Conservation (phyloP, 2,329 filamentous ascomycete genomes). For the Fusarium caatingaense region DNA sequence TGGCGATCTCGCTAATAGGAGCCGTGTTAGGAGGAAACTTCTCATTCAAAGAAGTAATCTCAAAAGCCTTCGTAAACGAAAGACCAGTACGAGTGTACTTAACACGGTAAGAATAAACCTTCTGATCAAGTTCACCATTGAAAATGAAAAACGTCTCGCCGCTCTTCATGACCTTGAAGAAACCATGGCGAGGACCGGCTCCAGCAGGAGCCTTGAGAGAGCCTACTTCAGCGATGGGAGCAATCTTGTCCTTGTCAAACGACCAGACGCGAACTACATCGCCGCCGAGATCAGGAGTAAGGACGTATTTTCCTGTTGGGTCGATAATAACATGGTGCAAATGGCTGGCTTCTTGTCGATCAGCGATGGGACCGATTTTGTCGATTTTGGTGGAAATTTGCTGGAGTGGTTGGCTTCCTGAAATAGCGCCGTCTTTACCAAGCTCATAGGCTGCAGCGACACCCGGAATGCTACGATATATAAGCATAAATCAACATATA, state of each 20-base stretch:
- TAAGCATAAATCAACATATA: not conserved
- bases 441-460: conserved; percentile 26
- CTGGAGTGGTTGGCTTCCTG: conserved; percentile 34
- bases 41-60: conserved; percentile 34
- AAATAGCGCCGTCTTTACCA: conserved; percentile 27
- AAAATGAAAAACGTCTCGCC: conserved; percentile 44
- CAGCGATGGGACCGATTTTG: conserved; percentile 32
- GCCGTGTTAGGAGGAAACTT: conserved; percentile 33
- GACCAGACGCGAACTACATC: conserved; percentile 37
- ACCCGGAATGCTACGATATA: conserved; percentile 20
- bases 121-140: conserved; percentile 41
- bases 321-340: conserved; percentile 42
- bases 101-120: conserved; percentile 42
- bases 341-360: conserved; percentile 41
- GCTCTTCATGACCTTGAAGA: conserved; percentile 37
- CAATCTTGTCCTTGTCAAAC: conserved; percentile 38
- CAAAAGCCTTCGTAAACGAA: conserved; percentile 39
- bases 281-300: conserved; percentile 40
- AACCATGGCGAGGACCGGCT: conserved; percentile 38
- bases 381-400: conserved; percentile 32
- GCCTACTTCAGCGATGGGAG: conserved; percentile 35
- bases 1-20: conserved; percentile 40
- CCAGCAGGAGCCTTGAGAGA: conserved; percentile 25
- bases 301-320: conserved; percentile 38
- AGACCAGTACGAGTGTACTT: conserved; percentile 27